Conservation (phyloP, 257 asterid genomes). For the Schizonepeta tenuifolia region DNA sequence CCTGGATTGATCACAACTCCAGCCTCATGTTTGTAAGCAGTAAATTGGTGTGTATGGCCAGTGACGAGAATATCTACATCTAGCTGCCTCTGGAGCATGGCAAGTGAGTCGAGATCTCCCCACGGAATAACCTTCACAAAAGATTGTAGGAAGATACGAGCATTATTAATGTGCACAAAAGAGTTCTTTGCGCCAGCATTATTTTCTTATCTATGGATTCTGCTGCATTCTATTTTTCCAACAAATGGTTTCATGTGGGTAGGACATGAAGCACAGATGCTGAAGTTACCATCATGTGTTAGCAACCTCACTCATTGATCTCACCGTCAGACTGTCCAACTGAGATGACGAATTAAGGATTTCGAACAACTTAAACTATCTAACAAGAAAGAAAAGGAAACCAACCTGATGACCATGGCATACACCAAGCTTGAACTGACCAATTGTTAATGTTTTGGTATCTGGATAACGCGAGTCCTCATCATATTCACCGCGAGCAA, state of each 20-base stretch:
- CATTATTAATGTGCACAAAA: neutral
- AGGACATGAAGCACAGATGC: neutral
- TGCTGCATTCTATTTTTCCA: no score
- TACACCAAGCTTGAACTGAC: constrained; percentile 94
- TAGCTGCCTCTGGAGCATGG: constrained; percentile 97
- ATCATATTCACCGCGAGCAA: constrained; percentile 90
- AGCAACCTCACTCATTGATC: neutral
- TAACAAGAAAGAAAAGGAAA: neutral
- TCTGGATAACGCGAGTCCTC: constrained; percentile 92
- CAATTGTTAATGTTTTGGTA: constrained; percentile 82
- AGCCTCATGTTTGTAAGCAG: constrained; percentile 96
- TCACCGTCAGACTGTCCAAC: neutral
- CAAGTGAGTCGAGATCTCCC: constrained; percentile 95
- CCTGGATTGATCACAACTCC: constrained; percentile 98
- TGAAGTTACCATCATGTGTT: neutral
- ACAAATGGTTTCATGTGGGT: no score
- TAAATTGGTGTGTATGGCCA: constrained; percentile 96
- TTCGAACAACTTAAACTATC: neutral
- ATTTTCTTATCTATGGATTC: neutral
- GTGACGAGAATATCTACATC: constrained; percentile 95
- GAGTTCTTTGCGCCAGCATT: neutral
- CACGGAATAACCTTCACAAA: constrained; percentile 84
- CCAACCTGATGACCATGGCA: constrained; percentile 98
- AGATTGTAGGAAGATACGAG: constrained; percentile 15
- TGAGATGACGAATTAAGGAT: neutral